Base-by-base conservation (phyloP, 1,284 basidiomycete genomes). In the Apiotrichum akiyoshidainum region DNA sequence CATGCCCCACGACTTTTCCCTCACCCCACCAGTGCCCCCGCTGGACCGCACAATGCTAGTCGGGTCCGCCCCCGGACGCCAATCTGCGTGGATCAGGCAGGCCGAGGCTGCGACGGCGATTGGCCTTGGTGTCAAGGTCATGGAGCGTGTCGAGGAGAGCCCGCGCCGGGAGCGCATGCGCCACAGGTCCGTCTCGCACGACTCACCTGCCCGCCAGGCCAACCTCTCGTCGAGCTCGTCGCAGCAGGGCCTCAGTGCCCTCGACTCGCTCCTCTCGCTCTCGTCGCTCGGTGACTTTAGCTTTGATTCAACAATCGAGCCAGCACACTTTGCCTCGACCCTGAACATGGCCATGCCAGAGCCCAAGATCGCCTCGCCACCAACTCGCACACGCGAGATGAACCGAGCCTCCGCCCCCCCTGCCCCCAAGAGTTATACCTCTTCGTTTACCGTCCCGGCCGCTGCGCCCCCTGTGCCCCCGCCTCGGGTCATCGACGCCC, bases 261-360 rank as follows among this genome's bases (percentile, higher is more conserved):
- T 59, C 9, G 54, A 60, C 22, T 52, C 59, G 3, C 58, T 67
- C 16, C 58, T 66, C 9, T 64, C 62, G 16, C 57, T 73, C 7
- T 66, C 64, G 6, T 62, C 67, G 3, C 54, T 74, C 11, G 67
- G 61, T 12, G 70, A 75, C 52, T 73, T 74, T 54, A 58, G 65
- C 17, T 77, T 77, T 51, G 72, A 74, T 52, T 65, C 72, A 6
- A 55, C 57, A 35, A 71, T 77, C 60, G 71, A 72, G 31, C 59
- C 68, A 13, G 68, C 67, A 0, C 16, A 42, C 9, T 56, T 76
- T 1, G 71, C 71, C 17, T 68, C 70, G 17, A 67, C 69, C 1
- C 59, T 75, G 10, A 57, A 67, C 11, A 68, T 75, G 10, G 55
- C 66, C 11, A 68, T 73, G 53, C 59, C 60, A 12, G 66, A 70